A percentile compares a stretch with the other conserved stretches of the same genome.
Conservation (phyloP, 106 monocot genomes). For the Posidonia australis region DNA sequence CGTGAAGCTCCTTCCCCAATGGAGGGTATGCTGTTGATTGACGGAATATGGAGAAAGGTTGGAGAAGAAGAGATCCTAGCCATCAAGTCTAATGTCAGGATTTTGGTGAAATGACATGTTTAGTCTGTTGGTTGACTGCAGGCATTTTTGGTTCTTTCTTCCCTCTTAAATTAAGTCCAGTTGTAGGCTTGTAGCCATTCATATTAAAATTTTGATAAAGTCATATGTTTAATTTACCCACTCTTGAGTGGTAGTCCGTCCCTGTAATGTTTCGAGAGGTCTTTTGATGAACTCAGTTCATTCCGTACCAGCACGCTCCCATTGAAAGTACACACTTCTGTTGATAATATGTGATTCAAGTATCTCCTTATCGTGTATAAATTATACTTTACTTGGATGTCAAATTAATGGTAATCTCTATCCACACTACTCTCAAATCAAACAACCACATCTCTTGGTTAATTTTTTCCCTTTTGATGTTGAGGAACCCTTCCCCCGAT, state of each 20-base stretch:
- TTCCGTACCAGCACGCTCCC: too few relatives aligned
- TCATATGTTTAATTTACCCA: background rate
- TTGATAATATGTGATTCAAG: too few relatives aligned
- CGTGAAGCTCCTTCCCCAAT: slow-evolving; percentile 11
- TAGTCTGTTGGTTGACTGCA: background rate
- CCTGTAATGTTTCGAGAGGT: too few relatives aligned
- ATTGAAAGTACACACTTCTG: too few relatives aligned
- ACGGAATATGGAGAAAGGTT: slow-evolving; percentile 62
- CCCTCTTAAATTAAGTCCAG: background rate
- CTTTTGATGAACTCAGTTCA: too few relatives aligned
- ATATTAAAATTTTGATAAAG: background rate
- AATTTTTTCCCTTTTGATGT: too few relatives aligned
- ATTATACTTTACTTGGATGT: too few relatives aligned
- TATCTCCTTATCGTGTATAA: too few relatives aligned
- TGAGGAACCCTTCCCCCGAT: too few relatives aligned
- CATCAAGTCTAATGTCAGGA: slow-evolving; percentile 38
- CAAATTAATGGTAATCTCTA: too few relatives aligned
- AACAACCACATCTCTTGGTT: too few relatives aligned
- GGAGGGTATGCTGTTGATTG: slow-evolving; percentile 48
- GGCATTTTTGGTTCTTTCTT: background rate
- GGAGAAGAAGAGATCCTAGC: slow-evolving; percentile 48
- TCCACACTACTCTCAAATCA: too few relatives aligned
- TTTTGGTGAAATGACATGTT: slow-evolving; percentile 22
- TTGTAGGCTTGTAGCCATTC: background rate
- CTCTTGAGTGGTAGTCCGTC: background rate